A percentile compares a stretch with the other conserved stretches of the same genome.
Evolutionary conservation across 805 yeast species (phyloP).

Genomic region (Pichia membranifaciens): DNA sequence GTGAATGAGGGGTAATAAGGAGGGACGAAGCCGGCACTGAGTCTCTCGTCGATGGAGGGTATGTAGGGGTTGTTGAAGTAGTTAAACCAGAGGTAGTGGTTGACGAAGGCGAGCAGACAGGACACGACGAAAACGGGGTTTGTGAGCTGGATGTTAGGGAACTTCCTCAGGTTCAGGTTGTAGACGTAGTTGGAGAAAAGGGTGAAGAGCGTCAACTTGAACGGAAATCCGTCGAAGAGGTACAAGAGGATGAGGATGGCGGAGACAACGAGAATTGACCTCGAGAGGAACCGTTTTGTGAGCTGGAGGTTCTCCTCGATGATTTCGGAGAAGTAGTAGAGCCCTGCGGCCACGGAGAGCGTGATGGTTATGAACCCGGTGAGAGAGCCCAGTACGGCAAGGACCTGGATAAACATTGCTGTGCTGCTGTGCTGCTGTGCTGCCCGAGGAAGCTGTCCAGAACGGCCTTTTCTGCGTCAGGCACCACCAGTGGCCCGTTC

Average conservation of each 20-base stretch:
- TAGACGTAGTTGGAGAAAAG: constrained; percentile 68
- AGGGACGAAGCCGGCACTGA: constrained; percentile 52
- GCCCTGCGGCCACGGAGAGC: constrained; percentile 73
- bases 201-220: constrained; percentile 59
- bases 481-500: no score
- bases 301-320: constrained; percentile 92
- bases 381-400: constrained; percentile 56
- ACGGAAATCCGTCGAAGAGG: constrained; percentile 76
- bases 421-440: not conserved
- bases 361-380: constrained; percentile 59
- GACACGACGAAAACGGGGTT: constrained; percentile 67
- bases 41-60: constrained; percentile 60
- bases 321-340: constrained; percentile 84
- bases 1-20: constrained; percentile 74
- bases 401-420: constrained; percentile 49
- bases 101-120: constrained; percentile 65
- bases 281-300: constrained; percentile 62
- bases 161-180: constrained; percentile 66
- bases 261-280: constrained; percentile 60
- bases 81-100: constrained; percentile 88
- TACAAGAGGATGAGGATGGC: constrained; percentile 42
- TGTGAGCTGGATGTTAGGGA: constrained; percentile 76
- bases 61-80: constrained; percentile 68
- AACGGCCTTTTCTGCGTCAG: no score
- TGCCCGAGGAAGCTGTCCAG: not conserved